Percentiles rank a stretch among this genome's conserved stretches.
phyloP scores from a whole-genome alignment of 73 alveolate genomes.

The Blepharisma stoltei region DNA sequence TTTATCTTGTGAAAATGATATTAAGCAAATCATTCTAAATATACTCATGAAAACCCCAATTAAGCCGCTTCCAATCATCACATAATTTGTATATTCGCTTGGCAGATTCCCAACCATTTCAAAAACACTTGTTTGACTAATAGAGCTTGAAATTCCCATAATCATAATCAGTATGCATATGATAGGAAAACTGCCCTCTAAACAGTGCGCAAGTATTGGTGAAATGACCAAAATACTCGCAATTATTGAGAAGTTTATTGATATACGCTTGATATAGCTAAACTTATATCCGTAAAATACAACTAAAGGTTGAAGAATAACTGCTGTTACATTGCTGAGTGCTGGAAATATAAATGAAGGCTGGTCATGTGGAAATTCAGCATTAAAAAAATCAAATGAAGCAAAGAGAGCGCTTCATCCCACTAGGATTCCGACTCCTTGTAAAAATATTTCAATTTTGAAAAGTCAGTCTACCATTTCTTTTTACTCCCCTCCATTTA shows the following conservation, averaged over 20 bases:
- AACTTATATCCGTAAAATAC: constrained; percentile 36
- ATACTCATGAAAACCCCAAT: neutral
- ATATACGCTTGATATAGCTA: constrained; percentile 31
- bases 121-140: constrained; percentile 47
- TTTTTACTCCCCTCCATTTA: too few species aligned
- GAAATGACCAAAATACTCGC: constrained; percentile 31
- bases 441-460: constrained; percentile 28
- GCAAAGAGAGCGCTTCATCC: constrained; percentile 63
- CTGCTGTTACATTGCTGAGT: neutral
- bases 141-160: constrained; percentile 44
- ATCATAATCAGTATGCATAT: constrained; percentile 24
- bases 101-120: constrained; percentile 66
- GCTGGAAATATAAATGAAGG: neutral
- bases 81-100: constrained; percentile 47
- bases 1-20: constrained; percentile 6
- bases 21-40: constrained; percentile 12
- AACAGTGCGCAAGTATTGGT: constrained; percentile 30
- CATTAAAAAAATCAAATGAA: constrained; percentile 46
- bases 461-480: too few species aligned
- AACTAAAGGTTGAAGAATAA: constrained; percentile 12
- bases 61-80: constrained; percentile 45
- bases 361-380: neutral
- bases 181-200: neutral
- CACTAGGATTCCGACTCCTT: constrained; percentile 52
- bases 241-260: constrained; percentile 29